Percentiles rank a stretch among this genome's conserved stretches.
phyloP scores from a whole-genome alignment of 306 rosid species.

The Purshia tridentata region DNA sequence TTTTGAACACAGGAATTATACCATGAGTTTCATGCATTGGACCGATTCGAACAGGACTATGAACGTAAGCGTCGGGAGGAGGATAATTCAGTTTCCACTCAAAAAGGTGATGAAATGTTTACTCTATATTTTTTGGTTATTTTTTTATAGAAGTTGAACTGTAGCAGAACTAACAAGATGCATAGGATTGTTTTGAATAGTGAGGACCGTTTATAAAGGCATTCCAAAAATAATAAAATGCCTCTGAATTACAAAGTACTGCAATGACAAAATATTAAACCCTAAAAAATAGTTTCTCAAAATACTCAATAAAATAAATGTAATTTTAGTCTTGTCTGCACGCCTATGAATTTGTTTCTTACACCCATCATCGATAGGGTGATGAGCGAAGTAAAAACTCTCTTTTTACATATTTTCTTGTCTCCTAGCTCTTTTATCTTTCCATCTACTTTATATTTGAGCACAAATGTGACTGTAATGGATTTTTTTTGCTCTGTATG shows the following conservation, averaged over 20 bases:
- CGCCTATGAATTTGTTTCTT: background rate
- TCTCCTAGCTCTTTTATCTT: background rate
- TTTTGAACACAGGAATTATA: slow-evolving; percentile 66
- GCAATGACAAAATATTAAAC: background rate
- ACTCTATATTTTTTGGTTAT: background rate
- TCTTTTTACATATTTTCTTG: background rate
- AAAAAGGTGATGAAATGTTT: slow-evolving; percentile 43
- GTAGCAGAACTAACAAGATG: background rate
- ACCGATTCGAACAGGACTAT: slow-evolving; percentile 70
- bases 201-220: background rate
- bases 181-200: background rate
- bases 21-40: slow-evolving; percentile 75
- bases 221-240: background rate
- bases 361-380: background rate
- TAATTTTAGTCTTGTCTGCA: background rate
- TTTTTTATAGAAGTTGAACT: background rate
- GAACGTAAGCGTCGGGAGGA: slow-evolving; percentile 62
- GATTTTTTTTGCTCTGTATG: background rate
- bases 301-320: background rate
- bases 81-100: slow-evolving; percentile 40
- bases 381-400: background rate
- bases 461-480: background rate
- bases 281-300: background rate
- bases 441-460: background rate
- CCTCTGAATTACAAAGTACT: background rate